Base-by-base conservation (phyloP, 306 rosid genomes). In the Dicorynia guianensis region DNA sequence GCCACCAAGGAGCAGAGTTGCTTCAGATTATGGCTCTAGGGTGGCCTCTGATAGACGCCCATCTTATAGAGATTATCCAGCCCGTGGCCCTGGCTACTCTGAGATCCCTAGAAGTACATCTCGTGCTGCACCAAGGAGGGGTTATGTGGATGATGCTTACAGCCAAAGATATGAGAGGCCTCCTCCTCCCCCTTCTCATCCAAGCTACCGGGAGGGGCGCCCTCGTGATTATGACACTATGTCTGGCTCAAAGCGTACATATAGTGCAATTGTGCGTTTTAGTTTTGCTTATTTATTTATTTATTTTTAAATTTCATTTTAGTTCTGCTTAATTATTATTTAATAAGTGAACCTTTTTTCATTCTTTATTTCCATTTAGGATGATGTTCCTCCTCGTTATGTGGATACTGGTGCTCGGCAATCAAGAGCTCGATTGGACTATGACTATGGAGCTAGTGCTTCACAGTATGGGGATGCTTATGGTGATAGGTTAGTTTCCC, bases 211-310 rank as follows among this genome's bases (percentile, higher is more conserved):
- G 54, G 97, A 89, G 48, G 93, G 85, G 38, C 96, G 85, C 42
- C 83, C 87, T 7, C 98, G 84, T 76, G 97, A 87, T 76, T 96
- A 87, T 77, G 98, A 86, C 44, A 36, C 93, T 5, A 64, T 87
- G 20, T 81, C 92, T 54, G 98, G 97, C 52, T 92, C 96, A 12
- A 96, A 96, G 69, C 99, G 99, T 25, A 85, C 93, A 72, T 92
- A 92, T 86, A 65, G 89, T 69, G 72, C 96, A 1, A 71, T 87
- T 70, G 99, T 92, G 66, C 76, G 88, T 86, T 15, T 68, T 55
- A 17, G 30, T 47, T 42, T 10, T 55, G 11, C 46, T 43, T 55
- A 57, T 62, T 43, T 50, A 43, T 47, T 74, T 10, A 36, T 30
- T 19, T 14, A 11, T 9, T 69, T 71, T 56, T 38, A 19, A 11